Conservation (phyloP, 108 stramenopile genomes). For the Nitzschia putrida region DNA sequence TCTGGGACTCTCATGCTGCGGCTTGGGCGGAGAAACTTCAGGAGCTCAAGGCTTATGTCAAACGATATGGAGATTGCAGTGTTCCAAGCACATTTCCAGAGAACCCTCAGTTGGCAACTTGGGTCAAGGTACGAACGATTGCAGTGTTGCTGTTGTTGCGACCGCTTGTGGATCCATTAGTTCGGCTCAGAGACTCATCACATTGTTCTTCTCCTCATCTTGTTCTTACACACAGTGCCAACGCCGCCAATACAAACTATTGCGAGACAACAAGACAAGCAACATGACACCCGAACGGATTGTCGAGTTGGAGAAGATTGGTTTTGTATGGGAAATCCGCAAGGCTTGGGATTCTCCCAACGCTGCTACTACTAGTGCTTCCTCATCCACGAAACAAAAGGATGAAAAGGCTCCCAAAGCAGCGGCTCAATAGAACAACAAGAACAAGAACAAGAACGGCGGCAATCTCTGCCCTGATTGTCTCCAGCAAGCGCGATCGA, state of each 20-base stretch:
- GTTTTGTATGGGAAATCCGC: slow-evolving; percentile 59
- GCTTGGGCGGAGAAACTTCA: slow-evolving; percentile 35
- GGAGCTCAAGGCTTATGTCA: slow-evolving; percentile 22
- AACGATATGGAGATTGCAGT: slow-evolving; percentile 36
- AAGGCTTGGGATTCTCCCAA: slow-evolving; percentile 4
- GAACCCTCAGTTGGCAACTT: slow-evolving; percentile 40
- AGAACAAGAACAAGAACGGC: too few species aligned
- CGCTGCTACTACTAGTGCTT: neutral
- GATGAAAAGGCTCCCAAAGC: neutral
- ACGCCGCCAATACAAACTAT: slow-evolving; percentile 55
- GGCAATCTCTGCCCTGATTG: too few species aligned
- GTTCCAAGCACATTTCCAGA: slow-evolving; percentile 35
- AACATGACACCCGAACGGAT: slow-evolving; percentile 53
- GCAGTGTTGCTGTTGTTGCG: too few species aligned
- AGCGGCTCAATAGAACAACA: too few species aligned
- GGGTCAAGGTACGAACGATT: slow-evolving; percentile 32
- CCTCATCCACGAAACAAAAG: neutral
- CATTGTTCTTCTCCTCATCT: neutral
- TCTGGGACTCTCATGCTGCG: slow-evolving; percentile 47
- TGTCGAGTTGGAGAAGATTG: slow-evolving; percentile 43
- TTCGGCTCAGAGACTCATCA: neutral
- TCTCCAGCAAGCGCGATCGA: too few species aligned
- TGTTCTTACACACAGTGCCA: slow-evolving; percentile 29
- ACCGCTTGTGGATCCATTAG: too few species aligned
- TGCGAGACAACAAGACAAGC: slow-evolving; percentile 38